phyloP scores from a whole-genome alignment of 1,139 yeast species.

The Yamadazyma dushanensis region DNA sequence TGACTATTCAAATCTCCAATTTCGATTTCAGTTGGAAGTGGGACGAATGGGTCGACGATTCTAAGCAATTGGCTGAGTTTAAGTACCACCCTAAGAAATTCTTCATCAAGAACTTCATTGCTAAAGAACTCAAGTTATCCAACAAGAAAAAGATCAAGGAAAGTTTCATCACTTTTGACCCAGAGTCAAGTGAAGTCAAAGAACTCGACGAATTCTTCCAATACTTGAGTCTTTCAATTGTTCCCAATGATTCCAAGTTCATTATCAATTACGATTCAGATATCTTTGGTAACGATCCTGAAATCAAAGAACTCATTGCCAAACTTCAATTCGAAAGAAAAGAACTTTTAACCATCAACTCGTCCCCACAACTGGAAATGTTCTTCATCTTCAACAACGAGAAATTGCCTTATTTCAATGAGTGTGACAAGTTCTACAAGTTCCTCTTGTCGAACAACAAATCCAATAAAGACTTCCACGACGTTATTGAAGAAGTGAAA shows the following conservation, averaged over 20 bases:
- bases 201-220: constrained; percentile 58
- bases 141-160: constrained; percentile 67
- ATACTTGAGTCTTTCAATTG: constrained; percentile 53
- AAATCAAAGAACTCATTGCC: constrained; percentile 26
- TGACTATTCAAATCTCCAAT: constrained; percentile 88
- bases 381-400: constrained; percentile 37
- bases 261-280: constrained; percentile 36
- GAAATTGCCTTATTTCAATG: constrained; percentile 37
- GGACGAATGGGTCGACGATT: constrained; percentile 85
- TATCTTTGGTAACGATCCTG: constrained; percentile 36
- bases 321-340: constrained; percentile 33
- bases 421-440: constrained; percentile 41
- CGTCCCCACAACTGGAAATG: constrained; percentile 44
- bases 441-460: constrained; percentile 45
- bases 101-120: constrained; percentile 76
- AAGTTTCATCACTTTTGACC: constrained; percentile 59
- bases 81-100: constrained; percentile 70
- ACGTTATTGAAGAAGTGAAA: constrained; percentile 24
- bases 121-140: constrained; percentile 80
- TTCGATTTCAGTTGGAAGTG: constrained; percentile 98
- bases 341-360: constrained; percentile 26
- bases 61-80: constrained; percentile 31
- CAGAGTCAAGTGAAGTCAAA: constrained; percentile 25
- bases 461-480: constrained; percentile 36
- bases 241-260: constrained; percentile 28